Conservation (phyloP, 169 alveolate genomes). For the Plasmodium vinckei region DNA sequence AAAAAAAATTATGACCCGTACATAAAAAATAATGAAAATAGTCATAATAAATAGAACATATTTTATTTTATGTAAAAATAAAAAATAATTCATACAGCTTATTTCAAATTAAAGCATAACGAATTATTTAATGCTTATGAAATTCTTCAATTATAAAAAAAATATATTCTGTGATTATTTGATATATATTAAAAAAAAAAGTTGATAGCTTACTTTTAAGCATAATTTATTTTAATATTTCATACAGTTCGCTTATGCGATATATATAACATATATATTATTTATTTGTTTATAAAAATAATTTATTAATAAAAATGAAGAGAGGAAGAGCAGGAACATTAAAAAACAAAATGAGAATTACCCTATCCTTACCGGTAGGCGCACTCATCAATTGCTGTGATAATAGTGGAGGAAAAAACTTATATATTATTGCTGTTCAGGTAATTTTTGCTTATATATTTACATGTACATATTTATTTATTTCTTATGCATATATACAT, state of each 20-base stretch:
- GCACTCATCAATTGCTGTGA: slow-evolving; percentile 99
- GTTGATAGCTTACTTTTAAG: too few relatives aligned
- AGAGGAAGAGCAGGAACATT: slow-evolving; percentile 88
- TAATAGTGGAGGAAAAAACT: slow-evolving; percentile 99
- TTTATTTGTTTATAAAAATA: too few relatives aligned
- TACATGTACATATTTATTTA: not conserved
- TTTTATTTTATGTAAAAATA: too few relatives aligned
- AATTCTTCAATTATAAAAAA: too few relatives aligned
- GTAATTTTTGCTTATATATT: slow-evolving; percentile 68
- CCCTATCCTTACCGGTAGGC: slow-evolving; percentile 98
- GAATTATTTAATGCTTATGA: too few relatives aligned
- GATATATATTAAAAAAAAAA: too few relatives aligned
- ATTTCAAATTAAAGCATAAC: too few relatives aligned
- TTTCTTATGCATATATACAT: not conserved
- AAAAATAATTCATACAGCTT: too few relatives aligned
- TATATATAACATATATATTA: not conserved
- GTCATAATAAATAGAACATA: too few relatives aligned
- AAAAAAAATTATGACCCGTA: slow-evolving; percentile 4
- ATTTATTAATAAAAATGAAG: slow-evolving; percentile 25
- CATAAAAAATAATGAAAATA: too few relatives aligned
- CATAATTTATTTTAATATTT: not conserved
- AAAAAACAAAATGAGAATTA: slow-evolving; percentile 87
- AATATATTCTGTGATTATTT: too few relatives aligned
- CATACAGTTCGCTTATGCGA: not conserved
- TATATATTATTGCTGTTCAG: slow-evolving; percentile 97